Base-by-base conservation (phyloP, 1,139 yeast species). In the Nadsonia starkeyi-henricii region DNA sequence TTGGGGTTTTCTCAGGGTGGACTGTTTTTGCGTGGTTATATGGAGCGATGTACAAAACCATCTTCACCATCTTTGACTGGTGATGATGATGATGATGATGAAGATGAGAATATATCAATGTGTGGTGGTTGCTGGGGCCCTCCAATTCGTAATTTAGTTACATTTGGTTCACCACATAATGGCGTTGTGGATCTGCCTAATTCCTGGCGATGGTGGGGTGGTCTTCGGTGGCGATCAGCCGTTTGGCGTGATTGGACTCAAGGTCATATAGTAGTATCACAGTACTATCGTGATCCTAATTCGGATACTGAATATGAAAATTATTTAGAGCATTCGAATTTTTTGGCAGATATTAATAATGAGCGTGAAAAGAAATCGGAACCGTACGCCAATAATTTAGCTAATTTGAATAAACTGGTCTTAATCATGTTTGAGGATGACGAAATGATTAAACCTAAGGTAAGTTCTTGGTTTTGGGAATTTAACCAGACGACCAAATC, bases 1-100 rank as follows among this genome's bases (percentile, higher is more conserved):
- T 71, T 85, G 45, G 95, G 95, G 2, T 81, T 81, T 57, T 82
- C 93, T 0, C 95, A 85, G 59, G 95, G 95, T 37, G 94, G 95
- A 0, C 62, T 85, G 15, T 78, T 85, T 53, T 63, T 83, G 18
- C 64, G 95, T 46, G 83, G 80, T 2, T 72, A 82, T 45, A 69
- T 77, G 33, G 82, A 85, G 59, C 62, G 74, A 41, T 80, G 86
- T 57, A 66, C 68, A 48, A 12, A 8, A 2, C 13, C 28, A 1
- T 33, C 30, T 41, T 7, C 45, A 26, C 41, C 47, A 5, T 23
- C 28, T 9, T n/a, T n/a, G n/a, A n/a, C n/a, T n/a, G n/a, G n/a
- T n/a, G n/a, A n/a, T n/a, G n/a, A n/a, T n/a, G n/a, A n/a, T n/a
- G n/a, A n/a, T n/a, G 28, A 9, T 23, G 17, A n/a, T 33, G 17